phyloP scores from a whole-genome alignment of 306 rosid genomes.

The Cucumis sativus region DNA sequence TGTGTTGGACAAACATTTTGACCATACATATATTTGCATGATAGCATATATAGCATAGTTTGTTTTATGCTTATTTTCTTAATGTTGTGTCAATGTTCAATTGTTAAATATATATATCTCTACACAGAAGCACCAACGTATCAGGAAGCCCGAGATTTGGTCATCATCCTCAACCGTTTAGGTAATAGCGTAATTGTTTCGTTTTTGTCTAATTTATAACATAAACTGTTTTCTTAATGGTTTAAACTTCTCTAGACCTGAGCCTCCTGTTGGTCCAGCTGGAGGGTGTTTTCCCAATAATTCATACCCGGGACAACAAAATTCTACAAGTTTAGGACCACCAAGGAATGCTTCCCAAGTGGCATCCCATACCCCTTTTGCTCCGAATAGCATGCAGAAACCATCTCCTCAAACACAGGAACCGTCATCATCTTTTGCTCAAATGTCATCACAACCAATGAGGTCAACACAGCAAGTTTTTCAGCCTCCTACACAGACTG shows the following conservation, averaged over 20 bases:
- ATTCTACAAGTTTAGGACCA: slow-evolving; percentile 31
- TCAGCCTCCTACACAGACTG: slow-evolving; percentile 34
- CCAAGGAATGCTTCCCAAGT: slow-evolving; percentile 32
- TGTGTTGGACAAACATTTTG: neutral
- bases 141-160: slow-evolving; percentile 22
- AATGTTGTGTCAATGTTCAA: neutral
- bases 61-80: neutral
- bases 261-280: slow-evolving; percentile 26
- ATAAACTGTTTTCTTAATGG: neutral
- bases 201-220: neutral
- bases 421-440: slow-evolving; percentile 29
- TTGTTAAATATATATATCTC: slow-evolving; percentile 4
- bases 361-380: slow-evolving; percentile 45
- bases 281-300: slow-evolving; percentile 41
- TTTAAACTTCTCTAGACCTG: slow-evolving; percentile 35
- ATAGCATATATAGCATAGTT: neutral
- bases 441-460: slow-evolving; percentile 29
- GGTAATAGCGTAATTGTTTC: slow-evolving; percentile 25
- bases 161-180: slow-evolving; percentile 33
- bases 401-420: slow-evolving; percentile 34
- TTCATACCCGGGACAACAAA: slow-evolving; percentile 30
- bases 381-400: slow-evolving; percentile 25
- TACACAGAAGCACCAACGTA: slow-evolving; percentile 37
- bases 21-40: neutral
- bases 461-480: slow-evolving; percentile 27